Percentiles rank a stretch among this genome's conserved stretches.
These are phyloP conservation scores for Pelagophyceae sp. DNA, from an alignment of 352 stramenopile genomes.

Conservation along the genomic window DNA sequence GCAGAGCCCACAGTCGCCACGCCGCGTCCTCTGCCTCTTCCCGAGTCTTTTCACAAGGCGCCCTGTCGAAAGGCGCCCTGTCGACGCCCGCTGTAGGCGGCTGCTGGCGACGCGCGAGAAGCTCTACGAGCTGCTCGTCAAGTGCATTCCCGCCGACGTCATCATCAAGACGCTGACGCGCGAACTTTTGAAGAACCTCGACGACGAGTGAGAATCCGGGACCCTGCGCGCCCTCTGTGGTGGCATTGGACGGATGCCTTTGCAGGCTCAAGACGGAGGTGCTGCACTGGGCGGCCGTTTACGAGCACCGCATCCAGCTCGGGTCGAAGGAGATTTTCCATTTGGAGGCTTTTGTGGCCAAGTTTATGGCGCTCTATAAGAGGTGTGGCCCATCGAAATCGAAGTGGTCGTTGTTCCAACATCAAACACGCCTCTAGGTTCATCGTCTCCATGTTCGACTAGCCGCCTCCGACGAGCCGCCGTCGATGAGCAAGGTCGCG, in stretches of 20 bases:
- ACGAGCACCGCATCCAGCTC: constrained; percentile 87
- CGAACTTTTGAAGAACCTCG: constrained; percentile 83
- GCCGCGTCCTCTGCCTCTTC: too few species aligned
- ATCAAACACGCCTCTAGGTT: too few species aligned
- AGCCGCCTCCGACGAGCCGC: too few species aligned
- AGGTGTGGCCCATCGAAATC: too few species aligned
- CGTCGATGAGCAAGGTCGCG: too few species aligned
- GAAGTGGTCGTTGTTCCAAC: too few species aligned
- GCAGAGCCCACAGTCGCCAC: constrained; percentile 85
- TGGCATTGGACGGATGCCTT: neutral
- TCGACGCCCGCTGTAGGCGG: too few species aligned
- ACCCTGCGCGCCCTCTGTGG: neutral
- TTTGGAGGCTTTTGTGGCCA: constrained; percentile 96
- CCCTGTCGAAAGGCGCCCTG: neutral
- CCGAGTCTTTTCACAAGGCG: constrained; percentile 20
- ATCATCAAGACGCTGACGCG: constrained; percentile 79
- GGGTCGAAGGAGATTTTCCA: constrained; percentile 98
- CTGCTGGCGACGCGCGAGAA: constrained; percentile 85
- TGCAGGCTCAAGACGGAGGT: constrained; percentile 87
- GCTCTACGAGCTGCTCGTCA: constrained; percentile 95
- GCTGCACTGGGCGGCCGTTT: constrained; percentile 71
- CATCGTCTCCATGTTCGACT: constrained; percentile 9
- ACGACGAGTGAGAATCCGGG: constrained; percentile 56
- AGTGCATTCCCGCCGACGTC: constrained; percentile 93
- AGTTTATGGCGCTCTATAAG: constrained; percentile 99